Evolutionary conservation across 2,329 filamentous ascomycete genomes (phyloP).

Genomic region (Aspergillus novoparasiticus): DNA sequence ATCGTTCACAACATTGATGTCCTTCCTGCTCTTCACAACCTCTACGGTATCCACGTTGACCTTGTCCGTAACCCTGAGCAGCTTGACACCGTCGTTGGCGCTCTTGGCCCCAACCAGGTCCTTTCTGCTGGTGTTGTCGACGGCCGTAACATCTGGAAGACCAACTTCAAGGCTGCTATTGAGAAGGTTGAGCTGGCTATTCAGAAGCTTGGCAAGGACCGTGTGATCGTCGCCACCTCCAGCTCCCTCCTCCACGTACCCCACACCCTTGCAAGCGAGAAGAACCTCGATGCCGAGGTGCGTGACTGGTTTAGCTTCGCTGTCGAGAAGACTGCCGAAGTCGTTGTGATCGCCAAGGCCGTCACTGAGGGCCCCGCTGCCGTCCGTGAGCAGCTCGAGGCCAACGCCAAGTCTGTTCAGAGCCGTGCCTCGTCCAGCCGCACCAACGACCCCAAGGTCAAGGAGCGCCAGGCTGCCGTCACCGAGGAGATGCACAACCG

Average conservation of each 20-base stretch:
- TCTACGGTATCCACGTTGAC: slow-evolving; percentile 90
- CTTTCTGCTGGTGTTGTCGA: slow-evolving; percentile 97
- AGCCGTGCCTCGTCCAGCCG: slow-evolving; percentile 87
- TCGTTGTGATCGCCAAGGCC: slow-evolving; percentile 93
- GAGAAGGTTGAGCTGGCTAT: slow-evolving; percentile 86
- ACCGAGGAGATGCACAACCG: slow-evolving; percentile 85
- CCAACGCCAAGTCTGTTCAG: slow-evolving; percentile 93
- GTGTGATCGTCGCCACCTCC: slow-evolving; percentile 94
- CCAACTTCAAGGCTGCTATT: slow-evolving; percentile 94
- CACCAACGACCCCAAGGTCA: slow-evolving; percentile 97
- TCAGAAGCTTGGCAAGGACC: slow-evolving; percentile 95
- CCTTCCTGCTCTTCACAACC: slow-evolving; percentile 69
- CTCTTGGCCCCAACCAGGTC: slow-evolving; percentile 84
- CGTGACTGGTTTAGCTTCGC: slow-evolving; percentile 99
- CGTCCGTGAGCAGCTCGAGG: slow-evolving; percentile 86
- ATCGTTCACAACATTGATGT: slow-evolving; percentile 98
- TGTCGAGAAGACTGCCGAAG: slow-evolving; percentile 87
- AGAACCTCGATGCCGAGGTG: slow-evolving; percentile 93
- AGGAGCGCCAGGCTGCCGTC: slow-evolving; percentile 91
- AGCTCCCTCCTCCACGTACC: slow-evolving; percentile 98
- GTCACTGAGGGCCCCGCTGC: slow-evolving; percentile 88
- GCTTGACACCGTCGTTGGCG: slow-evolving; percentile 78
- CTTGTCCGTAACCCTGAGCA: slow-evolving; percentile 98
- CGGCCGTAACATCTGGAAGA: slow-evolving; percentile 99
- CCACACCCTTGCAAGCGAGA: slow-evolving; percentile 97